A percentile compares a stretch with the other conserved stretches of the same genome.
Conservation (phyloP, 2,329 filamentous ascomycete genomes). For the Diaporthe helianthi region DNA sequence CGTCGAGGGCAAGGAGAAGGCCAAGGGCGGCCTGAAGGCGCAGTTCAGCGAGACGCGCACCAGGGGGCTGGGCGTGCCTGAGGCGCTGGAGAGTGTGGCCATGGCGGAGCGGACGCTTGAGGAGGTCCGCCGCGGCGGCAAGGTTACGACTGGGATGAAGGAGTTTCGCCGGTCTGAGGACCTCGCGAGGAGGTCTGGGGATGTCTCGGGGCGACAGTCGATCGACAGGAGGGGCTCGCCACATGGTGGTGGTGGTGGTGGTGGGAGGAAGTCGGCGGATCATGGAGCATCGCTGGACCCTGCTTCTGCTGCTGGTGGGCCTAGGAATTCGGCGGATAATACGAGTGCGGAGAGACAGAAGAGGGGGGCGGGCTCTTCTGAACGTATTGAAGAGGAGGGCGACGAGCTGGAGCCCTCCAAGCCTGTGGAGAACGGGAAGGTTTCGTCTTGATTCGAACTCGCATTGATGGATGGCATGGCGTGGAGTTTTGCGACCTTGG, state of each 20-base stretch:
- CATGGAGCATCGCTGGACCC: background rate
- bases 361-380: background rate
- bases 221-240: background rate
- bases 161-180: conserved; percentile 37
- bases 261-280: background rate
- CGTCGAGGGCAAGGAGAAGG: conserved; percentile 48
- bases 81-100: conserved; percentile 58
- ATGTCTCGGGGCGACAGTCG: conserved; percentile 6
- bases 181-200: conserved; percentile 32
- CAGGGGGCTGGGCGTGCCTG: conserved; percentile 50
- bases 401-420: background rate
- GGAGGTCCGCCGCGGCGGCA: conserved; percentile 53
- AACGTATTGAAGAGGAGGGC: conserved; percentile 13
- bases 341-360: conserved; percentile 1
- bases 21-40: conserved; percentile 45
- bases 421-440: background rate
- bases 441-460: background rate
- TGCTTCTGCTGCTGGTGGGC: background rate
- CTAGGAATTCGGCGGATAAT: background rate
- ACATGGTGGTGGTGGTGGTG: background rate
- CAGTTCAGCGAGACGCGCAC: conserved; percentile 44
- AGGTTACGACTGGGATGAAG: conserved; percentile 45
- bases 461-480: background rate
- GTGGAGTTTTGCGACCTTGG: background rate
- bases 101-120: conserved; percentile 54